Percentiles rank a stretch among this genome's conserved stretches.
Evolutionary conservation across 495 filamentous ascomycete species (phyloP).

Genomic region (Acidomyces sp.): DNA sequence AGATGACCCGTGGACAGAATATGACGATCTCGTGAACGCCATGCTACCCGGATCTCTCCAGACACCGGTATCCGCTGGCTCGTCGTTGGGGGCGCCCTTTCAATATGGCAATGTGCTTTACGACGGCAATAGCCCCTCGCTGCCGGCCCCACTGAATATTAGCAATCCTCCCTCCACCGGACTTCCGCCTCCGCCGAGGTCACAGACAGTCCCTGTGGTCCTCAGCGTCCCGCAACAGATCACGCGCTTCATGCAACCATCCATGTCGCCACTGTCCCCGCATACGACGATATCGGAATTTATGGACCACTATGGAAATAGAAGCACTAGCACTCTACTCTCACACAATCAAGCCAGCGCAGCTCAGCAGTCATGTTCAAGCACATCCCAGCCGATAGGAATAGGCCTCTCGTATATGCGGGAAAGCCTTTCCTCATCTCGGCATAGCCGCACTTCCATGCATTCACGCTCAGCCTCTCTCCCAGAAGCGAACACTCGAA

Average conservation of each 20-base stretch:
- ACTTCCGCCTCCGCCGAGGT: conserved; percentile 7
- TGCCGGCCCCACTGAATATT: conserved; percentile 9
- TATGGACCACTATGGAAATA: conserved; percentile 38
- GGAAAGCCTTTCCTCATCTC: conserved; percentile 10
- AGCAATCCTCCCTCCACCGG: conserved; percentile 5
- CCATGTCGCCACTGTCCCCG: conserved; percentile 20
- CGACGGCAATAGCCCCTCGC: not conserved
- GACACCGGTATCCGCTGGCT: conserved; percentile 16
- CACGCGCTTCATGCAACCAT: conserved; percentile 17
- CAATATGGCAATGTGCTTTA: conserved; percentile 18
- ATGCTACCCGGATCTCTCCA: conserved; percentile 39
- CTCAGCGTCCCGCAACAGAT: conserved; percentile 20
- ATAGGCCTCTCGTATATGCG: conserved; percentile 3
- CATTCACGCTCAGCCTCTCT: conserved; percentile 21
- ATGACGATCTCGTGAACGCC: conserved; percentile 76
- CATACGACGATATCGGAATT: conserved; percentile 44
- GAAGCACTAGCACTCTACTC: conserved; percentile 31
- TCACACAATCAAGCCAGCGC: conserved; percentile 19
- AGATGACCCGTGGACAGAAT: conserved; percentile 93
- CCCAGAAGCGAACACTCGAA: conserved; percentile 10
- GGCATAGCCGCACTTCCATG: conserved; percentile 6
- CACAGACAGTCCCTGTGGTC: conserved; percentile 7
- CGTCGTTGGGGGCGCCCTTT: conserved; percentile 21
- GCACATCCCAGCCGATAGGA: not conserved
- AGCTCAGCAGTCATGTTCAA: conserved; percentile 1